A percentile compares a stretch with the other conserved stretches of the same genome.
phyloP scores from a whole-genome alignment of 1,284 basidiomycete genomes.

The Ustilago nuda region DNA sequence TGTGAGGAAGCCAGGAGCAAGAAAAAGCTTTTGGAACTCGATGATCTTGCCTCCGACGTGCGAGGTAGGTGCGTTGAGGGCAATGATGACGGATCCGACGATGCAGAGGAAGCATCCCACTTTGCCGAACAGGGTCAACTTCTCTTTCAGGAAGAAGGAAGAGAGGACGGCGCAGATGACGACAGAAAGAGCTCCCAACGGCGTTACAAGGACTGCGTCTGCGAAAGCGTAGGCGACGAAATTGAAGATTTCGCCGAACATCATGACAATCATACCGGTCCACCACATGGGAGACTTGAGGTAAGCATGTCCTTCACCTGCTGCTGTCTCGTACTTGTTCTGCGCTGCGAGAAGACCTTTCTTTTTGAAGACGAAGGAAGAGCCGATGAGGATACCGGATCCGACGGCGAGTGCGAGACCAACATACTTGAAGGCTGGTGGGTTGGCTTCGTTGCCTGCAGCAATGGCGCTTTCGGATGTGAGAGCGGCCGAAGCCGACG shows the following conservation, averaged over 20 bases:
- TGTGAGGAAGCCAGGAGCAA: slow-evolving; percentile 86
- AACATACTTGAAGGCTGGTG: slow-evolving; percentile 72
- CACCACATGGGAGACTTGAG: slow-evolving; percentile 72
- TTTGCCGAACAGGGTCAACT: slow-evolving; percentile 72
- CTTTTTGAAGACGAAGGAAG: slow-evolving; percentile 93
- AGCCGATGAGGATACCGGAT: slow-evolving; percentile 89
- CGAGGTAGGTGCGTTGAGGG: slow-evolving; percentile 83
- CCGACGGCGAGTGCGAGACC: slow-evolving; percentile 82
- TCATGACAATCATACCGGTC: slow-evolving; percentile 68
- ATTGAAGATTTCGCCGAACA: slow-evolving; percentile 54
- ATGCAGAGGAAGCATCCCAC: slow-evolving; percentile 85
- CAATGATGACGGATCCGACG: slow-evolving; percentile 80
- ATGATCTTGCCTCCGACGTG: slow-evolving; percentile 82
- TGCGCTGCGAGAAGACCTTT: slow-evolving; percentile 71
- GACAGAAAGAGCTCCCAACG: slow-evolving; percentile 93
- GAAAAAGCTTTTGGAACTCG: slow-evolving; percentile 83
- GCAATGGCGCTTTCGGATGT: slow-evolving; percentile 54
- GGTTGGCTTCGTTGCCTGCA: slow-evolving; percentile 50
- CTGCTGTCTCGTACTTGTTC: slow-evolving; percentile 73
- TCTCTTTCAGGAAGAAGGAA: slow-evolving; percentile 92
- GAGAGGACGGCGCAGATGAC: slow-evolving; percentile 94
- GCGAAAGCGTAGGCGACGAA: slow-evolving; percentile 84
- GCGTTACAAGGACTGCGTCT: slow-evolving; percentile 91
- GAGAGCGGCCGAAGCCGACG: slow-evolving; percentile 59
- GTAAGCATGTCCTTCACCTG: slow-evolving; percentile 94